These are phyloP conservation scores for Pharnaceum exiguum DNA, from an alignment of 148 eudicot species.

Conservation along the genomic window DNA sequence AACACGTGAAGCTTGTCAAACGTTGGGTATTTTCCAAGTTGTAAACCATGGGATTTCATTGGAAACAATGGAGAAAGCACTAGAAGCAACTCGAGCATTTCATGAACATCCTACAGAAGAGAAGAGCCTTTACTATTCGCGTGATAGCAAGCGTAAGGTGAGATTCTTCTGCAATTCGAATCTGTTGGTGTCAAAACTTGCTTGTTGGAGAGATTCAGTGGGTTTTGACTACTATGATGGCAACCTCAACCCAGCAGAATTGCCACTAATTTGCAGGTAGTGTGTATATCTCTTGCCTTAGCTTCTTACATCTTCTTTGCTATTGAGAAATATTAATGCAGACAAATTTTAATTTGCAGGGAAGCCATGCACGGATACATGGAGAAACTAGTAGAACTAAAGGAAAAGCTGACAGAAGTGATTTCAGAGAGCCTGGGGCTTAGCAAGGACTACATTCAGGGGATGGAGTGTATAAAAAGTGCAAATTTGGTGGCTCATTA, in stretches of 20 bases:
- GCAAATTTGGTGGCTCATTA: slow-evolving; percentile 35
- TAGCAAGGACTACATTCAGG: slow-evolving; percentile 30
- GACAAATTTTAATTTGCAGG: no score
- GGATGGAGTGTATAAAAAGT: slow-evolving; percentile 38
- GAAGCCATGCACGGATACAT: slow-evolving; percentile 32
- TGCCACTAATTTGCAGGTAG: slow-evolving; percentile 60
- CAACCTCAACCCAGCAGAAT: slow-evolving; percentile 29
- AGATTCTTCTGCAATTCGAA: slow-evolving; percentile 34
- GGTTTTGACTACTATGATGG: slow-evolving; percentile 39
- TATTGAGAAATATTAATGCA: no score
- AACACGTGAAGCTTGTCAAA: slow-evolving; percentile 25
- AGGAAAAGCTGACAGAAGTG: slow-evolving; percentile 31
- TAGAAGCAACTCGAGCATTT: slow-evolving; percentile 32
- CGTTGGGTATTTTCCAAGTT: slow-evolving; percentile 40
- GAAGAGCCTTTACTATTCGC: slow-evolving; percentile 21
- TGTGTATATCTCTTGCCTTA: no score
- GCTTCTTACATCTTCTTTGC: background rate
- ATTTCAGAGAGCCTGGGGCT: slow-evolving; percentile 45
- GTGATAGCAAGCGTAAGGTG: slow-evolving; percentile 25
- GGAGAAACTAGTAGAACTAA: slow-evolving; percentile 28
- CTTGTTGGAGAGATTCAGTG: slow-evolving; percentile 54
- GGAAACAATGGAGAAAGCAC: slow-evolving; percentile 21
- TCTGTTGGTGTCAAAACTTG: slow-evolving; percentile 29
- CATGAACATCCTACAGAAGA: slow-evolving; percentile 31
- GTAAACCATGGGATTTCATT: slow-evolving; percentile 42